Percentiles rank a stretch among this genome's conserved stretches.
Evolutionary conservation across 2,329 filamentous ascomycete species (phyloP).

Genomic region (Talaromyces sp.): DNA sequence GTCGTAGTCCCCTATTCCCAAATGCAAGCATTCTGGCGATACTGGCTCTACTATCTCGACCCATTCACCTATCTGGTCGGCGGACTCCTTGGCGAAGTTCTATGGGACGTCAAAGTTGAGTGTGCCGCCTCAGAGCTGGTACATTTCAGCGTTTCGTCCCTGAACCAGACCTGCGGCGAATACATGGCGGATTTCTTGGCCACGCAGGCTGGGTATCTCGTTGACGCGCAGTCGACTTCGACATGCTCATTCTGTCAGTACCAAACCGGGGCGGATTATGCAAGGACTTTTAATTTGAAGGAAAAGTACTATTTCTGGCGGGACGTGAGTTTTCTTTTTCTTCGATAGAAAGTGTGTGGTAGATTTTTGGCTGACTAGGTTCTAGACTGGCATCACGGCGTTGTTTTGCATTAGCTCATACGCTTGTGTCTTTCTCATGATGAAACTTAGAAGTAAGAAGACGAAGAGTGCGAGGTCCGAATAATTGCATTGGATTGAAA

Average conservation of each 20-base stretch:
- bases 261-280: constrained; percentile 27
- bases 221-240: constrained; percentile 23
- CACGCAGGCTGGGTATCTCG: constrained; percentile 23
- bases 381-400: constrained; percentile 37
- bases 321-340: constrained; percentile 23
- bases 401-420: constrained; percentile 42
- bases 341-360: neutral
- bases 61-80: constrained; percentile 41
- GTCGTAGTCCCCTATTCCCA: constrained; percentile 33
- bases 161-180: constrained; percentile 27
- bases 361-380: constrained; percentile 7
- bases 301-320: constrained; percentile 33
- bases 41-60: constrained; percentile 42
- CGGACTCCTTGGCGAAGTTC: constrained; percentile 30
- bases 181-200: constrained; percentile 30
- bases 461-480: constrained; percentile 40
- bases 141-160: constrained; percentile 20
- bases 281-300: constrained; percentile 27
- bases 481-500: constrained; percentile 8
- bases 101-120: constrained; percentile 36
- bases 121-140: constrained; percentile 30
- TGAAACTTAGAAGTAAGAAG: constrained; percentile 46
- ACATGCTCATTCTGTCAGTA: constrained; percentile 29
- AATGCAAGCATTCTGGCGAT: constrained; percentile 38
- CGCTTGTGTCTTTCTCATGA: constrained; percentile 42